A percentile compares a stretch with the other conserved stretches of the same genome.
Conservation (phyloP, 192 early-diverging fungal genomes). For the Umbelopsis ramanniana region DNA sequence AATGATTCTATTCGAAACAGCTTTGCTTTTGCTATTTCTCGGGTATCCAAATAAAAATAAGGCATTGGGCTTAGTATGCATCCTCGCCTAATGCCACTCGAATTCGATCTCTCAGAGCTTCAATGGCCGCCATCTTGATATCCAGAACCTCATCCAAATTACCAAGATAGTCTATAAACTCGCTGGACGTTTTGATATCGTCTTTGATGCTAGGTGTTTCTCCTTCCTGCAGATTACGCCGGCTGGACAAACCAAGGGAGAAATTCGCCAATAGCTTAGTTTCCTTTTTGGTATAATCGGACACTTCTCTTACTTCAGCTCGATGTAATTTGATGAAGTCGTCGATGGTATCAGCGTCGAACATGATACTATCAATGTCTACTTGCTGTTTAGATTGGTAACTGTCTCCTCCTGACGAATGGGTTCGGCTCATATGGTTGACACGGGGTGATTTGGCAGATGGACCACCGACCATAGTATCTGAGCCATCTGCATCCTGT, state of each 20-base stretch:
- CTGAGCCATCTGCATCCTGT: background rate
- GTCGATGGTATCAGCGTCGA: slow-evolving; percentile 55
- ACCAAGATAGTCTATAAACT: slow-evolving; percentile 40
- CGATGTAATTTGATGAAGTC: slow-evolving; percentile 67
- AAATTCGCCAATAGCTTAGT: slow-evolving; percentile 67
- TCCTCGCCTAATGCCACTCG: slow-evolving; percentile 29
- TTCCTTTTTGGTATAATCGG: slow-evolving; percentile 67
- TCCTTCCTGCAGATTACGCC: slow-evolving; percentile 28
- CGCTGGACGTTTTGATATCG: slow-evolving; percentile 32
- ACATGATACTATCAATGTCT: slow-evolving; percentile 9
- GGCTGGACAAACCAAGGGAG: slow-evolving; percentile 61
- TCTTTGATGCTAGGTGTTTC: slow-evolving; percentile 21
- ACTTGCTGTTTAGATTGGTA: background rate
- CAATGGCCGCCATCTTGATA: slow-evolving; percentile 46
- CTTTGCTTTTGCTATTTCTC: background rate
- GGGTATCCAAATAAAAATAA: background rate
- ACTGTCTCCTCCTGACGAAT: slow-evolving; percentile 11
- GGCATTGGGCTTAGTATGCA: background rate
- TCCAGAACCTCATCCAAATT: slow-evolving; percentile 50
- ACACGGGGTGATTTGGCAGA: background rate
- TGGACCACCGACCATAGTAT: background rate
- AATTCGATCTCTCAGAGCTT: slow-evolving; percentile 37
- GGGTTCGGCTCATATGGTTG: background rate
- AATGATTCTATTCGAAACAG: background rate
- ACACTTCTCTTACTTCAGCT: slow-evolving; percentile 64